Evolutionary conservation across 495 filamentous ascomycete genomes (phyloP).

Genomic region (Trichoderma virens): DNA sequence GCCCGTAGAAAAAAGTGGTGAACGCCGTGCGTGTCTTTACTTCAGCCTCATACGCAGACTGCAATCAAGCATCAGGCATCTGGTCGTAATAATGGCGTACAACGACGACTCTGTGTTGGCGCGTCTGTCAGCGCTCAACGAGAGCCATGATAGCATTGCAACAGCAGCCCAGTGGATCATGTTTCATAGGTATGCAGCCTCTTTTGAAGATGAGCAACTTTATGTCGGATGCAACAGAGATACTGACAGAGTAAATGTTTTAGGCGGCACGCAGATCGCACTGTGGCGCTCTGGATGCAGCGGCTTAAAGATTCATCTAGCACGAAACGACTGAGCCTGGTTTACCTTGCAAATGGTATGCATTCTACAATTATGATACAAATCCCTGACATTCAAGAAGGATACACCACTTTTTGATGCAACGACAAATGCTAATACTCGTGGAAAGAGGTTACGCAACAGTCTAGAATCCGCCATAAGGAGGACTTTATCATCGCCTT

Average conservation of each 20-base stretch:
- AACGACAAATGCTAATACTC: neutral
- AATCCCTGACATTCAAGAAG: neutral
- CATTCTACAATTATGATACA: slow-evolving; percentile 8
- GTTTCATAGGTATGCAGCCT: slow-evolving; percentile 78
- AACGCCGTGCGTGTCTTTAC: neutral
- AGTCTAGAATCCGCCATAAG: slow-evolving; percentile 83
- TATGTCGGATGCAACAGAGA: too few relatives aligned
- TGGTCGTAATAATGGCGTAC: slow-evolving; percentile 64
- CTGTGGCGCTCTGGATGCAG: slow-evolving; percentile 81
- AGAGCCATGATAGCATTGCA: slow-evolving; percentile 92
- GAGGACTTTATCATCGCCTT: slow-evolving; percentile 89
- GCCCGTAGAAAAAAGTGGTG: neutral
- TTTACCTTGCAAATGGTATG: slow-evolving; percentile 93
- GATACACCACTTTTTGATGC: neutral
- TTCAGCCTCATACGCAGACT: neutral
- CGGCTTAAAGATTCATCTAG: slow-evolving; percentile 76
- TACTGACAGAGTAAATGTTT: neutral
- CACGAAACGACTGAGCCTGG: slow-evolving; percentile 77
- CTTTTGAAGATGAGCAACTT: neutral
- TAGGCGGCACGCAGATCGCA: slow-evolving; percentile 84
- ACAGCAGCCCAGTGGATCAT: slow-evolving; percentile 97
- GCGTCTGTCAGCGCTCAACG: slow-evolving; percentile 90
- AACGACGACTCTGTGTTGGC: slow-evolving; percentile 87
- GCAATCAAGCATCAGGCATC: neutral
- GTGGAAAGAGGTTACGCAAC: slow-evolving; percentile 77